Conservation (phyloP, 345 rosid genomes). For the Corchorus olitorius region DNA sequence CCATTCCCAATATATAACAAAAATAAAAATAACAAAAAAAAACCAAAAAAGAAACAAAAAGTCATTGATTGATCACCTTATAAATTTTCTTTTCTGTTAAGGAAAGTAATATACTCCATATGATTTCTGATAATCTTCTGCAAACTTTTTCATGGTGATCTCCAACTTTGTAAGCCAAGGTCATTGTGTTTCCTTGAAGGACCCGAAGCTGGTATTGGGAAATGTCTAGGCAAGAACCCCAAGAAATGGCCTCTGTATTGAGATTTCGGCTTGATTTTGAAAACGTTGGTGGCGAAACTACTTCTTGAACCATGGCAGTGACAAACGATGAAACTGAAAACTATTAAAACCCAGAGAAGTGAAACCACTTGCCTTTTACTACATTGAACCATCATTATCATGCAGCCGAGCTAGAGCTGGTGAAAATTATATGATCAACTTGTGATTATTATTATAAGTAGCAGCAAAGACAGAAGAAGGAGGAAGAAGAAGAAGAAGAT, state of each 20-base stretch:
- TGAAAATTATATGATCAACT: no score
- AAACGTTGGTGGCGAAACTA: slow-evolving; percentile 30
- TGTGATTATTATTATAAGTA: no score
- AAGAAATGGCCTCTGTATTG: slow-evolving; percentile 56
- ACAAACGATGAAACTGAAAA: slow-evolving; percentile 32
- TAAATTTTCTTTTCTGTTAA: not conserved
- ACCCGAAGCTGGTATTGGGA: slow-evolving; percentile 85
- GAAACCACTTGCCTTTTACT: slow-evolving; percentile 31
- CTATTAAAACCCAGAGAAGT: slow-evolving; percentile 20
- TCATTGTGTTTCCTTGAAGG: slow-evolving; percentile 92
- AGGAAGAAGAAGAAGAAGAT: not conserved
- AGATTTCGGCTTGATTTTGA: slow-evolving; percentile 44
- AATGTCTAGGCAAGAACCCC: slow-evolving; percentile 75
- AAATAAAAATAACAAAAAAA: slow-evolving; percentile 16
- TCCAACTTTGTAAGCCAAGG: slow-evolving; percentile 71
- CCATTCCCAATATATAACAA: not conserved
- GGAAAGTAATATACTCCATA: not conserved
- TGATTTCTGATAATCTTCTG: not conserved
- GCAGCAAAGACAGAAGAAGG: slow-evolving; percentile 1
- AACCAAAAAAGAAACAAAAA: not conserved
- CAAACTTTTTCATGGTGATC: slow-evolving; percentile 41
- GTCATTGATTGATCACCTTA: slow-evolving; percentile 30
- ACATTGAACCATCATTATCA: slow-evolving; percentile 40
- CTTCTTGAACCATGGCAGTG: slow-evolving; percentile 52
- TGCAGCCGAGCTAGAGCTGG: not conserved